phyloP scores from a whole-genome alignment of 2,329 filamentous ascomycete species.

The Sarocladium strictum region DNA sequence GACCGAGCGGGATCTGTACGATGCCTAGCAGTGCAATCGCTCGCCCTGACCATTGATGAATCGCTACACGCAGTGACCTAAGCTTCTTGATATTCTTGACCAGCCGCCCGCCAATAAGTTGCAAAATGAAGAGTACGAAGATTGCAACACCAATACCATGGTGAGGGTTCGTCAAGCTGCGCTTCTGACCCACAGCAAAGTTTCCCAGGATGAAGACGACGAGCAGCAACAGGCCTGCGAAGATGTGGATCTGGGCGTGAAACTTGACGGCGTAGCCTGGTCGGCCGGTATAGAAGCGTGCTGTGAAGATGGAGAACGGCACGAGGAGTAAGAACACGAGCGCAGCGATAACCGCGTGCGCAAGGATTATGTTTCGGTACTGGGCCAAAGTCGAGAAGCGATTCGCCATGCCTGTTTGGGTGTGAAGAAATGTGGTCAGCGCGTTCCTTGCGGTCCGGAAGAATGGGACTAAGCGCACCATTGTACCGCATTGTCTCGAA shows the following conservation, averaged over 20 bases:
- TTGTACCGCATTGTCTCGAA: constrained; percentile 82
- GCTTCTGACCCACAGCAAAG: constrained; percentile 67
- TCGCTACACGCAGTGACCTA: constrained; percentile 48
- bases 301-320: constrained; percentile 66
- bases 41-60: constrained; percentile 87
- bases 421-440: constrained; percentile 14
- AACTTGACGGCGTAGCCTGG: constrained; percentile 57
- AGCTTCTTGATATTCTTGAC: constrained; percentile 47
- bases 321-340: constrained; percentile 71
- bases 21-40: constrained; percentile 75
- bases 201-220: constrained; percentile 70
- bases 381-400: constrained; percentile 63
- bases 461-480: constrained; percentile 43
- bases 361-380: constrained; percentile 65
- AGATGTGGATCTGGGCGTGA: constrained; percentile 69
- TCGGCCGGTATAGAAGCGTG: constrained; percentile 62
- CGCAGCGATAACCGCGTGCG: constrained; percentile 66
- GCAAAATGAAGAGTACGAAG: constrained; percentile 65
- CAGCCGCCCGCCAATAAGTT: constrained; percentile 63
- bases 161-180: constrained; percentile 74
- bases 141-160: constrained; percentile 79
- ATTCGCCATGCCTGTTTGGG: constrained; percentile 75
- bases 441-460: background rate
- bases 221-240: constrained; percentile 62
- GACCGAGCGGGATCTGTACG: constrained; percentile 78